phyloP scores from a whole-genome alignment of 495 filamentous ascomycete genomes.

The Penicillium cosmopolitanum region DNA sequence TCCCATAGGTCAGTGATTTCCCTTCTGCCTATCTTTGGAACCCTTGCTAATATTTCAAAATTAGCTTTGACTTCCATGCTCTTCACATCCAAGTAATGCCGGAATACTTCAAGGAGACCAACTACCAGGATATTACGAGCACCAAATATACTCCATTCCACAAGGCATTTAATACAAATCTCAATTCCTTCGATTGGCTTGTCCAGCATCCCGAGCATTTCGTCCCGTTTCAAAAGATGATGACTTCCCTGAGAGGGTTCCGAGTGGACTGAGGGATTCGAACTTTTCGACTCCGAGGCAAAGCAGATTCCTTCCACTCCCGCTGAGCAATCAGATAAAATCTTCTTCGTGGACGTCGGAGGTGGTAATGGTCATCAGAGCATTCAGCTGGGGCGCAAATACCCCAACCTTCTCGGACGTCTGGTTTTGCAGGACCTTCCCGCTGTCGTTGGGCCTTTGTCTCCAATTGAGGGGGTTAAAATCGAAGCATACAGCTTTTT shows the following conservation, averaged over 20 bases:
- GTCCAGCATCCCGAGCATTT: conserved; percentile 41
- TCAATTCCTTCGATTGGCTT: conserved; percentile 45
- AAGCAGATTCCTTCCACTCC: conserved; percentile 9
- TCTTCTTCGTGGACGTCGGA: conserved; percentile 57
- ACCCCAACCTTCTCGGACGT: conserved; percentile 42
- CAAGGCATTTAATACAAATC: conserved; percentile 44
- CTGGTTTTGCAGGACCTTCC: conserved; percentile 60
- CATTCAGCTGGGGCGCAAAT: conserved; percentile 45
- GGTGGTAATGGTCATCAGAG: conserved; percentile 59
- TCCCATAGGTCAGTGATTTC: conserved; percentile 31
- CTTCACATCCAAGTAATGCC: conserved; percentile 37
- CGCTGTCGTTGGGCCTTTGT: conserved; percentile 39
- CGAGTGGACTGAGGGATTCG: conserved; percentile 41
- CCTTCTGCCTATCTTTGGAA: background rate
- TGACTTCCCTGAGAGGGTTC: conserved; percentile 35
- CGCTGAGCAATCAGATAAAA: conserved; percentile 17
- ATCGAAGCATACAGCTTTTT: conserved; percentile 54
- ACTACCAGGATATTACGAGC: conserved; percentile 44
- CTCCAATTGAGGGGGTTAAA: conserved; percentile 49
- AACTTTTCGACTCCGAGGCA: conserved; percentile 23
- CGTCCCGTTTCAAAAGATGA: conserved; percentile 38
- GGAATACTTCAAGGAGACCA: conserved; percentile 41
- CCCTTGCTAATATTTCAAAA: conserved; percentile 3
- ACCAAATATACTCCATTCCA: conserved; percentile 42
- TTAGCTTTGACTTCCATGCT: conserved; percentile 39